Conservation (phyloP, 768 basidiomycete species). For the Collybiopsis confluens region DNA sequence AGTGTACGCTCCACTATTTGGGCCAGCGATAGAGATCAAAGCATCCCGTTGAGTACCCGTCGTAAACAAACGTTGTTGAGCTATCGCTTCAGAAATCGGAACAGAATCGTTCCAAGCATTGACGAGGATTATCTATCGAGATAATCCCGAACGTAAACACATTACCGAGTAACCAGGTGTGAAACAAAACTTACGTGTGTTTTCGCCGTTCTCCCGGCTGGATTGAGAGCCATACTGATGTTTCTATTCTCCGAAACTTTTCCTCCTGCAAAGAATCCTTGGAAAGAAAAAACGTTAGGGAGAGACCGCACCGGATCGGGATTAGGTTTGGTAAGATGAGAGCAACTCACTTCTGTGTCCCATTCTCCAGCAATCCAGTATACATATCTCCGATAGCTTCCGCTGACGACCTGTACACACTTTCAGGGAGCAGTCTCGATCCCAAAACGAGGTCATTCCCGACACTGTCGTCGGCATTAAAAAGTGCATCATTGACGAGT, state of each 20-base stretch:
- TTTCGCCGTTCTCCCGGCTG: constrained; percentile 34
- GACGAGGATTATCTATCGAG: constrained; percentile 15
- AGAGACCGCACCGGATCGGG: too few relatives aligned
- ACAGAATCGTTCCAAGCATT: constrained; percentile 15
- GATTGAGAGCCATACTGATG: constrained; percentile 26
- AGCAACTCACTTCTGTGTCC: background rate
- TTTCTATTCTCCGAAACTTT: constrained; percentile 29
- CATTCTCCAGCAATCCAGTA: background rate
- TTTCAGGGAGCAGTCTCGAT: constrained; percentile 1
- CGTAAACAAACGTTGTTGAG: constrained; percentile 18
- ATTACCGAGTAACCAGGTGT: too few relatives aligned
- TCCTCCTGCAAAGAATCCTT: constrained; percentile 8
- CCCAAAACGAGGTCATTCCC: background rate
- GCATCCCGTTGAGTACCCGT: constrained; percentile 20
- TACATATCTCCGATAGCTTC: constrained; percentile 1
- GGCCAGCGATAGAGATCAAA: constrained; percentile 17
- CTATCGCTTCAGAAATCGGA: constrained; percentile 13
- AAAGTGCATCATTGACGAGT: background rate
- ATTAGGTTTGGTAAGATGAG: background rate
- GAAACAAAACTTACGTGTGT: constrained; percentile 31
- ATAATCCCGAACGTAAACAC: too few relatives aligned
- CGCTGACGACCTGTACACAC: background rate
- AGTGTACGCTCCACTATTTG: constrained; percentile 26
- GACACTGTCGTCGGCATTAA: background rate
- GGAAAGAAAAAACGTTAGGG: too few relatives aligned